Evolutionary conservation across 208 protist genomes (phyloP).

Genomic region (Balamuthia mandrillaris): DNA sequence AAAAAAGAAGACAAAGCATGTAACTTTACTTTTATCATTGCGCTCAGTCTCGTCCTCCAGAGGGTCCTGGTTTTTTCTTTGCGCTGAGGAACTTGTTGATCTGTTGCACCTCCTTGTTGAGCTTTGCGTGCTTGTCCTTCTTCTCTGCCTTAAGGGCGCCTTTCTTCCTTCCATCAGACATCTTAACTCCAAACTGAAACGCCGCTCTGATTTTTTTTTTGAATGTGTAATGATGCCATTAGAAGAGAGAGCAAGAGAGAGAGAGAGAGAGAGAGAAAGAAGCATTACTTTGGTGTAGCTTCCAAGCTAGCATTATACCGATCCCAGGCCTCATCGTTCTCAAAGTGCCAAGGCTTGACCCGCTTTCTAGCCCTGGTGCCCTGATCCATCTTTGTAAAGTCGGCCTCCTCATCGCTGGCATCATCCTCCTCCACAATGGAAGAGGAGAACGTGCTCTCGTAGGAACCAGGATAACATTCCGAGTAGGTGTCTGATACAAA

Average conservation of each 20-base stretch:
- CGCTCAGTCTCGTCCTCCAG: no score
- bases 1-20: no score
- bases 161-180: neutral
- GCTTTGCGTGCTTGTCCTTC: constrained; percentile 2
- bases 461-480: neutral
- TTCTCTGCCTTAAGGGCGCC: neutral
- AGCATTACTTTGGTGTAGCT: neutral
- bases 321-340: neutral
- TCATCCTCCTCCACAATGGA: constrained; percentile 5
- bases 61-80: no score
- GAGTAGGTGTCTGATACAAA: constrained; percentile 19
- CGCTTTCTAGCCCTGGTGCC: neutral
- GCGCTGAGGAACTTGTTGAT: neutral
- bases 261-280: neutral
- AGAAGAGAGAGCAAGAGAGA: no score
- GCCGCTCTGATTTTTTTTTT: neutral
- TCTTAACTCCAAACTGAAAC: constrained; percentile 31
- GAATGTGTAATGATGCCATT: no score
- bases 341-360: neutral
- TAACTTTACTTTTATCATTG: no score
- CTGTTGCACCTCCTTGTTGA: constrained; percentile 16
- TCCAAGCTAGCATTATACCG: neutral
- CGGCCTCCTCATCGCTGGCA: neutral
- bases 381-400: constrained; percentile 18
- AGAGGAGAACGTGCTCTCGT: neutral